Evolutionary conservation across 805 yeast genomes (phyloP).

Genomic region (Kodamaea nitidulidarum): DNA sequence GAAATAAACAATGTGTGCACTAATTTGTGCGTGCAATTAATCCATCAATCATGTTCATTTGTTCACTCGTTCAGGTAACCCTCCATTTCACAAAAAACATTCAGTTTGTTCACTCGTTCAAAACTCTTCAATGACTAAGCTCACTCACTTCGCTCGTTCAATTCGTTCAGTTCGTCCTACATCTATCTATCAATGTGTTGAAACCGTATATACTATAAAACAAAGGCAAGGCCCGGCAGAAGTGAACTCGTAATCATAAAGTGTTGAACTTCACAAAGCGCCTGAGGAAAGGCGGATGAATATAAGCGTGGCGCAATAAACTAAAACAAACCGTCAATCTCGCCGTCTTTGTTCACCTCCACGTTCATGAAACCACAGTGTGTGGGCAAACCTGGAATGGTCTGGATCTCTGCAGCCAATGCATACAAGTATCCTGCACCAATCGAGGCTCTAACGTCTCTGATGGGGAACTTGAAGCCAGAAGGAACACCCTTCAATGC

Average conservation of each 20-base stretch:
- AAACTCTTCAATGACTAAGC: too few species aligned
- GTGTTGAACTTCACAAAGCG: slow-evolving; percentile 9
- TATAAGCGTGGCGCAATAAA: not conserved
- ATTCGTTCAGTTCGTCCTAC: not conserved
- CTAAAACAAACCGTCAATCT: slow-evolving; percentile 74
- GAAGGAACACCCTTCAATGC: slow-evolving; percentile 79
- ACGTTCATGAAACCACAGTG: slow-evolving; percentile 85
- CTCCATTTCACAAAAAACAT: too few species aligned
- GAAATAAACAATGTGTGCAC: too few species aligned
- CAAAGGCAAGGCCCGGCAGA: slow-evolving; percentile 3
- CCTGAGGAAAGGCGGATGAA: too few species aligned
- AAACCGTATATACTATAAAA: slow-evolving; percentile 6
- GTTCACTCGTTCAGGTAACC: too few species aligned
- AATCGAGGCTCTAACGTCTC: slow-evolving; percentile 72
- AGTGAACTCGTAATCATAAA: slow-evolving; percentile 9
- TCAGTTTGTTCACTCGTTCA: too few species aligned
- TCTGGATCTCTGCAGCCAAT: slow-evolving; percentile 80
- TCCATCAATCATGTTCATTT: too few species aligned
- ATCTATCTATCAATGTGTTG: slow-evolving; percentile 7
- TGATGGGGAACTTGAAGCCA: slow-evolving; percentile 73
- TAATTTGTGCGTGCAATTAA: too few species aligned
- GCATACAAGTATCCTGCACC: slow-evolving; percentile 88
- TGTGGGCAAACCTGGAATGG: slow-evolving; percentile 83
- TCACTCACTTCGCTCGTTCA: not conserved
- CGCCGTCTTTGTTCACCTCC: slow-evolving; percentile 75